These are phyloP conservation scores for Aspergillus sp. DNA, from an alignment of 2,329 filamentous ascomycete species.

Conservation along the genomic window DNA sequence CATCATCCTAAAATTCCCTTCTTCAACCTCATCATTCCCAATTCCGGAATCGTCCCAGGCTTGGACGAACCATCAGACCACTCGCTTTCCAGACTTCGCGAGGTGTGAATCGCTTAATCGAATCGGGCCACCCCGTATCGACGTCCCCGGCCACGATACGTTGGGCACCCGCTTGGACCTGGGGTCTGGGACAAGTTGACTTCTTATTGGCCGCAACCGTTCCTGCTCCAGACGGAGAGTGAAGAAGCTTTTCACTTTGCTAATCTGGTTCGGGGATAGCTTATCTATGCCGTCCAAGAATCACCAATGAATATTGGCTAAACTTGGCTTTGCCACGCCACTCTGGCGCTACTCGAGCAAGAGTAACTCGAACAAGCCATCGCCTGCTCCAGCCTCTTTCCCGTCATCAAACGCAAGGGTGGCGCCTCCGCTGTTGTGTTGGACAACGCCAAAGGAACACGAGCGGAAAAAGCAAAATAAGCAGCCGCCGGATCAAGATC, in stretches of 20 bases:
- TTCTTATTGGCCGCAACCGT: not conserved
- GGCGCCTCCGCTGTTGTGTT: not conserved
- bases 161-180: not conserved
- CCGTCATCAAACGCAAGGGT: not conserved
- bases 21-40: not conserved
- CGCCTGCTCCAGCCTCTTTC: not conserved
- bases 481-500: not conserved
- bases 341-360: not conserved
- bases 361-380: not conserved
- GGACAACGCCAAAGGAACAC: not conserved
- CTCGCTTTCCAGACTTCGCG: not conserved
- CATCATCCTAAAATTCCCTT: not conserved
- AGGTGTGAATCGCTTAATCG: not conserved
- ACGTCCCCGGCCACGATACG: not conserved
- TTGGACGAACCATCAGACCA: not conserved
- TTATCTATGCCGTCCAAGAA: constrained; percentile 5
- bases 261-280: not conserved
- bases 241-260: not conserved
- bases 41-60: not conserved
- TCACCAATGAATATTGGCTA: constrained; percentile 12
- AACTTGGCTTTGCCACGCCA: constrained; percentile 1
- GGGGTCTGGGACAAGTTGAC: not conserved
- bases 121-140: not conserved
- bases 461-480: not conserved
- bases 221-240: not conserved